A percentile compares a stretch with the other conserved stretches of the same genome.
Conservation (phyloP, 306 rosid species). For the Abrus precatorius region DNA sequence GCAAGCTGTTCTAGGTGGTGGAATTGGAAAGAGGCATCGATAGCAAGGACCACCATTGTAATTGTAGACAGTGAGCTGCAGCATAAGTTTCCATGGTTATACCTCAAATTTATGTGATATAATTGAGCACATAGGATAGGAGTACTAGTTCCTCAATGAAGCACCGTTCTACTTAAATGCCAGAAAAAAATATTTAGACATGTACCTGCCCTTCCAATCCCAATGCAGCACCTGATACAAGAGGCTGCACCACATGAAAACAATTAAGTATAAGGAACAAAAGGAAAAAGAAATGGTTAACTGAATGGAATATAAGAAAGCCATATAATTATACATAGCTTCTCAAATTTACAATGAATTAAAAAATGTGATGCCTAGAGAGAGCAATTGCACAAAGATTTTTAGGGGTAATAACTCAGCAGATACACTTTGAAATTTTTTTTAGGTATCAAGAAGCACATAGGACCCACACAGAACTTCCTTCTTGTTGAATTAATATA, state of each 20-base stretch:
- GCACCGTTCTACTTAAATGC: constrained; percentile 7
- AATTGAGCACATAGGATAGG: neutral
- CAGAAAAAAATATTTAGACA: constrained; percentile 3
- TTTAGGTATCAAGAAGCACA: no score
- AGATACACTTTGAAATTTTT: neutral
- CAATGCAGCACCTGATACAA: constrained; percentile 96
- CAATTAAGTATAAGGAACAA: constrained; percentile 40
- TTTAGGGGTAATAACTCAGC: neutral
- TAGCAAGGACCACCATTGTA: constrained; percentile 88
- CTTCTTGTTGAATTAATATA: neutral
- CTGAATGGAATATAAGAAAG: neutral
- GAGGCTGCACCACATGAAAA: constrained; percentile 76
- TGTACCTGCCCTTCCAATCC: constrained; percentile 99
- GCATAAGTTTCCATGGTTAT: constrained; percentile 31
- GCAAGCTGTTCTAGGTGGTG: constrained; percentile 95
- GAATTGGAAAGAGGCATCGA: constrained; percentile 92
- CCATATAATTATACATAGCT: neutral
- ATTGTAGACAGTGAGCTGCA: constrained; percentile 95
- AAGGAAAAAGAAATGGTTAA: neutral
- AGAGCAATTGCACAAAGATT: neutral
- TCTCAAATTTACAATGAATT: constrained; percentile 24
- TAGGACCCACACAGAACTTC: neutral
- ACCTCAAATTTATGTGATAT: constrained; percentile 16
- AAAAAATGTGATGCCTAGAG: neutral
- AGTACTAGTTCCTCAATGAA: constrained; percentile 2